A percentile compares a stretch with the other conserved stretches of the same genome.
Evolutionary conservation across 2,329 filamentous ascomycete genomes (phyloP).

Genomic region (Paecilomyces formosus): DNA sequence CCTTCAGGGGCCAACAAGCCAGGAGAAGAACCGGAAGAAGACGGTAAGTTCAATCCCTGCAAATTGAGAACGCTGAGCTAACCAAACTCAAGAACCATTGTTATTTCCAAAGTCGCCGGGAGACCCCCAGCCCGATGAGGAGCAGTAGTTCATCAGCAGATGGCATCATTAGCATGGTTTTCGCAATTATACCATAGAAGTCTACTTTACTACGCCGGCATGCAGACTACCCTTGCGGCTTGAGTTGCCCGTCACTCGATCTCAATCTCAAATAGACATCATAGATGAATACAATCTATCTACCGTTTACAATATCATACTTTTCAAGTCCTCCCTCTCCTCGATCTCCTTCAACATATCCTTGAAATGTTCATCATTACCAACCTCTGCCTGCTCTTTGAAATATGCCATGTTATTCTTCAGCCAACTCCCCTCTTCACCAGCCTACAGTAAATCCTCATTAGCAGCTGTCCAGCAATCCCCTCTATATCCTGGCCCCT

Average conservation of each 20-base stretch:
- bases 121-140: neutral
- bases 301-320: neutral
- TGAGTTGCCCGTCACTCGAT: neutral
- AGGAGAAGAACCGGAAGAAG: neutral
- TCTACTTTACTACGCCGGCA: too few relatives aligned
- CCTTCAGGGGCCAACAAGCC: neutral
- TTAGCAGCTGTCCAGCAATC: neutral
- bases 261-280: too few relatives aligned
- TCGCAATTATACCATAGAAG: too few relatives aligned
- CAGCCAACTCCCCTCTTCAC: constrained; percentile 11
- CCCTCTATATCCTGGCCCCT: neutral
- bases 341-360: constrained; percentile 8
- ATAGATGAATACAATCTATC: neutral
- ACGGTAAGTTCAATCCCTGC: neutral
- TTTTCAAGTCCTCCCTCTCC: constrained; percentile 6
- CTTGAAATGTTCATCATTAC: constrained; percentile 4
- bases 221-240: too few relatives aligned
- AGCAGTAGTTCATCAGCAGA: neutral
- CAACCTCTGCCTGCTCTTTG: constrained; percentile 6
- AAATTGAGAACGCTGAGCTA: neutral
- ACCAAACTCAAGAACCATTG: neutral
- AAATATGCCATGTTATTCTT: constrained; percentile 12
- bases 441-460: constrained; percentile 5
- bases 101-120: neutral
- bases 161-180: too few relatives aligned